Percentiles rank a stretch among this genome's conserved stretches.
Evolutionary conservation across 495 filamentous ascomycete species (phyloP).

Genomic region (Hyaloscypha finlandica): DNA sequence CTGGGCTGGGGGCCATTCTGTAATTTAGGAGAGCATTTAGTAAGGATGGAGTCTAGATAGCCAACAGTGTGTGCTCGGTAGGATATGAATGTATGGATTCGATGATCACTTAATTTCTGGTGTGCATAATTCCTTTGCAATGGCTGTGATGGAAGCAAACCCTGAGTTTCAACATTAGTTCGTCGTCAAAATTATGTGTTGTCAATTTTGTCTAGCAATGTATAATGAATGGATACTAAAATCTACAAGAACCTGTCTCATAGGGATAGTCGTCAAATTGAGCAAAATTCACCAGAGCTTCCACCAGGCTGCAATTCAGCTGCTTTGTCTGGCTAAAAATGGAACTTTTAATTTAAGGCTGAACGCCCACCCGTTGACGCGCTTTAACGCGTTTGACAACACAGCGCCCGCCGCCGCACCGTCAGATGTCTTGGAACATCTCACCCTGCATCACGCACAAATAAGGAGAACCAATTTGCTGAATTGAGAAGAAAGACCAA

Average conservation of each 20-base stretch:
- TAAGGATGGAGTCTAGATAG: constrained; percentile 5
- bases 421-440: constrained; percentile 10
- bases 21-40: constrained; percentile 21
- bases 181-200: not conserved
- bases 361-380: not conserved
- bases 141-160: not conserved
- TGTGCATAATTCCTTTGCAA: not conserved
- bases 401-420: not conserved
- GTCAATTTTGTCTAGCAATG: too few species aligned
- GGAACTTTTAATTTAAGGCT: not conserved
- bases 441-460: constrained; percentile 10
- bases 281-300: not conserved
- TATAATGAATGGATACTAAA: not conserved
- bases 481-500: not conserved
- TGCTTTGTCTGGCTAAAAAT: not conserved
- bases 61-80: constrained; percentile 6
- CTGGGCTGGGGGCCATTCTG: constrained; percentile 22
- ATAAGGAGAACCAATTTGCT: constrained; percentile 5
- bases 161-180: not conserved
- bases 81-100: constrained; percentile 11
- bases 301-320: not conserved
- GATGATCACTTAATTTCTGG: not conserved
- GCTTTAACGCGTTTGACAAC: constrained; percentile 7
- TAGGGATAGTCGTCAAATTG: not conserved
- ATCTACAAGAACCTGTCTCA: not conserved